Base-by-base conservation (phyloP, 2,329 filamentous ascomycete species). In the Scytalidium sp. region DNA sequence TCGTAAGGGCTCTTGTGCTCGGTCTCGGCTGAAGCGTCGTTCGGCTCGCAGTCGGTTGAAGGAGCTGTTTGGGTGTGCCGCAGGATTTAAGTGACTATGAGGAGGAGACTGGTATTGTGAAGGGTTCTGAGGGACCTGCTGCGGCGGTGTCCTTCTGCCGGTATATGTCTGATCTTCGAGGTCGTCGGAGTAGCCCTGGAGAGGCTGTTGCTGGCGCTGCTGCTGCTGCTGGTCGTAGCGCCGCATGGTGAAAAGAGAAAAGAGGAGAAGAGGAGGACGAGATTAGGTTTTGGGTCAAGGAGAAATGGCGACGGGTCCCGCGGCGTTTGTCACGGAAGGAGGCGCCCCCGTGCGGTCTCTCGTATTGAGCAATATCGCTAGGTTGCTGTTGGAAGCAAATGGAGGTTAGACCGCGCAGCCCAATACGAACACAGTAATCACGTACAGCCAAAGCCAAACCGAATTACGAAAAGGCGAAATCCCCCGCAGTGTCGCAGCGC, bases 11-110 rank as follows among this genome's bases (percentile, higher is more conserved):
- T 48, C 32, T n/a, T 36, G 32, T 10, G 11, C 50, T 52, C 45
- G 45, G 20, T 54, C 50, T 50, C 45, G 52, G 50, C 52, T 58
- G 47, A 56, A 56, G 47, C 53, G 42, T 42, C 57, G 47, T 40
- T 52, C 49, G 13, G 58, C 52, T 55, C 51, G 55, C 23, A 61
- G 49, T 47, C 55, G 59, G 50, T 55, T 53, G 50, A 61, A 62
- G 1, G 57, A 36, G 40, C 52, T 57, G 17, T 60, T 55, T n/a
- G 60, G 58, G 50, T 60, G 60, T 46, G 58, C 51, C 19, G 55
- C 48, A 13, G 55, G 56, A 46, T 50, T 52, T 19, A 25, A 36
- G n/a, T 45, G 41, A 42, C 49, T 41, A 21, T 43, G 39, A 39
- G 55, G 52, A n/a, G 48, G 50, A 29, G 53, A 53, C 21, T 50